phyloP scores from a whole-genome alignment of 2,329 filamentous ascomycete species.

The Thelonectria rubi region DNA sequence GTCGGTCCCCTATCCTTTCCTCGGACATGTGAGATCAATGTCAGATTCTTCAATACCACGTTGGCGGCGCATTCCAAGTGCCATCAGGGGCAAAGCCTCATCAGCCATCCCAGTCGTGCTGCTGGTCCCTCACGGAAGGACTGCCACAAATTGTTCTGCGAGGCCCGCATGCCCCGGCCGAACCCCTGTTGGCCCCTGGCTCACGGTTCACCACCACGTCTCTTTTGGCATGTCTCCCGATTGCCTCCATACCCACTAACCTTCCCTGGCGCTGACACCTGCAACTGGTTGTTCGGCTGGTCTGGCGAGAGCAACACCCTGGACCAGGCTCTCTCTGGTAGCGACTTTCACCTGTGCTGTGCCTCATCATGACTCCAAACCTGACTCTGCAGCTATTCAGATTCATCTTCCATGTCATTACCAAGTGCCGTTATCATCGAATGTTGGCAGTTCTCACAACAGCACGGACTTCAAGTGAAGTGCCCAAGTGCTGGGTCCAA shows the following conservation, averaged over 20 bases:
- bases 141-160: constrained; percentile 26
- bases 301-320: constrained; percentile 14
- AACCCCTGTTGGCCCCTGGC: constrained; percentile 23
- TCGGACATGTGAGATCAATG: constrained; percentile 34
- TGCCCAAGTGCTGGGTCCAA: background rate
- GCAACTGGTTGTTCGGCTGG: constrained; percentile 13
- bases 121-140: constrained; percentile 16
- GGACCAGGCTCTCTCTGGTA: constrained; percentile 10
- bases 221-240: constrained; percentile 35
- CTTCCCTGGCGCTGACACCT: constrained; percentile 19
- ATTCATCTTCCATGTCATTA: background rate
- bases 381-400: constrained; percentile 5
- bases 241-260: constrained; percentile 19
- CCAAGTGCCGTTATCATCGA: background rate
- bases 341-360: constrained; percentile 11
- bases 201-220: constrained; percentile 24
- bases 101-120: constrained; percentile 20
- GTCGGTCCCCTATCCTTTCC: constrained; percentile 7
- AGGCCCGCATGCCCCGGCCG: constrained; percentile 11
- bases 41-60: constrained; percentile 40
- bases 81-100: constrained; percentile 25
- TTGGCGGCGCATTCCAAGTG: constrained; percentile 25
- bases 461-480: background rate
- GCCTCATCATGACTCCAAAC: constrained; percentile 24
- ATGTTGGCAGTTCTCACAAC: background rate